These are phyloP conservation scores for Xylaria nigripes DNA, from an alignment of 495 filamentous ascomycete genomes.

Conservation along the genomic window DNA sequence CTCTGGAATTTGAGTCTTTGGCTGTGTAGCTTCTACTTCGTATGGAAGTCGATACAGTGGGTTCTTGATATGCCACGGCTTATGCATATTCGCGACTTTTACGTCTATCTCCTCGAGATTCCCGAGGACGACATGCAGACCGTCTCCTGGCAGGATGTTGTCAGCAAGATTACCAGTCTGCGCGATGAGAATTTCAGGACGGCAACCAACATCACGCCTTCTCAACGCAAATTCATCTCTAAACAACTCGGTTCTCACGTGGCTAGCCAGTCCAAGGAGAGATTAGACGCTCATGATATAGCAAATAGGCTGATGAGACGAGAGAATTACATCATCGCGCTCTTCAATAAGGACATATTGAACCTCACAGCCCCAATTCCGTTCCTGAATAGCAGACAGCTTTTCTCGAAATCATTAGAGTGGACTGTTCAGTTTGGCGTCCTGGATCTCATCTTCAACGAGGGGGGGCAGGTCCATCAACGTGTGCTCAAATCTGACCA, in stretches of 20 bases:
- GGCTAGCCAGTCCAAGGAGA: slow-evolving; percentile 82
- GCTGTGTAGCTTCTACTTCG: slow-evolving; percentile 82
- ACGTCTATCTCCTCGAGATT: slow-evolving; percentile 72
- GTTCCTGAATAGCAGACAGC: slow-evolving; percentile 65
- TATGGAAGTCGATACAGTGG: slow-evolving; percentile 68
- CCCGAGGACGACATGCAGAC: slow-evolving; percentile 92
- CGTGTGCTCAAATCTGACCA: slow-evolving; percentile 76
- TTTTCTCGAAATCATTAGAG: slow-evolving; percentile 73
- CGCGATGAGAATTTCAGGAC: slow-evolving; percentile 82
- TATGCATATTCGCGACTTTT: slow-evolving; percentile 79
- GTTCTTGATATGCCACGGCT: slow-evolving; percentile 68
- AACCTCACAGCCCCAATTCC: slow-evolving; percentile 81
- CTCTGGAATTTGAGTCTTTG: slow-evolving; percentile 71
- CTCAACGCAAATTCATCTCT: slow-evolving; percentile 53
- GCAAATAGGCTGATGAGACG: slow-evolving; percentile 94
- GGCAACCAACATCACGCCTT: slow-evolving; percentile 48
- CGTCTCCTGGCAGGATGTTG: slow-evolving; percentile 90
- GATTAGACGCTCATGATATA: slow-evolving; percentile 94
- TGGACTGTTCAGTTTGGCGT: slow-evolving; percentile 86
- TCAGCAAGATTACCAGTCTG: slow-evolving; percentile 77
- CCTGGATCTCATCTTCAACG: slow-evolving; percentile 89
- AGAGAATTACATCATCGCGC: slow-evolving; percentile 91
- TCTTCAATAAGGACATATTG: slow-evolving; percentile 93
- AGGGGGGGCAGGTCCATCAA: slow-evolving; percentile 71
- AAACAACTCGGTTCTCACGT: slow-evolving; percentile 26